Evolutionary conservation across 23 red algal species (phyloP).

Genomic region (Gracilaria domingensis): DNA sequence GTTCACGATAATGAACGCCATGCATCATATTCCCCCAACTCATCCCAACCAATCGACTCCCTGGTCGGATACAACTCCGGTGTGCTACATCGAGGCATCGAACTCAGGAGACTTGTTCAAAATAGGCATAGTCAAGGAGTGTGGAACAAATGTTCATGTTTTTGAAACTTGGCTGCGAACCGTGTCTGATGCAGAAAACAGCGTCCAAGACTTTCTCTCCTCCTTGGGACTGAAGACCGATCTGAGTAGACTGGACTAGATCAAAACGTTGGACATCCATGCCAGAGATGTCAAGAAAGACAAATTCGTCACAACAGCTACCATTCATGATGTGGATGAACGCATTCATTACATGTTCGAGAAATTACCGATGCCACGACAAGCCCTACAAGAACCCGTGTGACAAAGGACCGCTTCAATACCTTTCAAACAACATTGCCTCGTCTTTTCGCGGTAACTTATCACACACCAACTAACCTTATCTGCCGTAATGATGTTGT

Average conservation of each 20-base stretch:
- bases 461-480: not conserved
- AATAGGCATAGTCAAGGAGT: not conserved
- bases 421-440: not conserved
- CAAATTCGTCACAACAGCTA: constrained; percentile 36
- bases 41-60: constrained; percentile 34
- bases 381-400: constrained; percentile 1
- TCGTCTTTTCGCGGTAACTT: not conserved
- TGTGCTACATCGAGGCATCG: constrained; percentile 34
- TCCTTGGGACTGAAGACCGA: constrained; percentile 43
- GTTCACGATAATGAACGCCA: constrained; percentile 58
- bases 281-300: constrained; percentile 62
- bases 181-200: constrained; percentile 13
- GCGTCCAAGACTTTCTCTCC: constrained; percentile 41
- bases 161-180: constrained; percentile 32
- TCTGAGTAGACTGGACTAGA: constrained; percentile 9
- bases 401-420: not conserved
- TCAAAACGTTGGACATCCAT: constrained; percentile 37
- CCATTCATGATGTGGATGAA: constrained; percentile 20
- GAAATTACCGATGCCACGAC: constrained; percentile 18
- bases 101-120: constrained; percentile 32
- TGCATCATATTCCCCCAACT: constrained; percentile 14
- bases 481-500: not conserved
- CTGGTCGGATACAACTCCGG: constrained; percentile 64
- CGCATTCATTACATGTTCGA: constrained; percentile 16
- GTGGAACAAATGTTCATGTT: constrained; percentile 42